Base-by-base conservation (phyloP, 805 yeast genomes). In the Saturnispora ahearnii region DNA sequence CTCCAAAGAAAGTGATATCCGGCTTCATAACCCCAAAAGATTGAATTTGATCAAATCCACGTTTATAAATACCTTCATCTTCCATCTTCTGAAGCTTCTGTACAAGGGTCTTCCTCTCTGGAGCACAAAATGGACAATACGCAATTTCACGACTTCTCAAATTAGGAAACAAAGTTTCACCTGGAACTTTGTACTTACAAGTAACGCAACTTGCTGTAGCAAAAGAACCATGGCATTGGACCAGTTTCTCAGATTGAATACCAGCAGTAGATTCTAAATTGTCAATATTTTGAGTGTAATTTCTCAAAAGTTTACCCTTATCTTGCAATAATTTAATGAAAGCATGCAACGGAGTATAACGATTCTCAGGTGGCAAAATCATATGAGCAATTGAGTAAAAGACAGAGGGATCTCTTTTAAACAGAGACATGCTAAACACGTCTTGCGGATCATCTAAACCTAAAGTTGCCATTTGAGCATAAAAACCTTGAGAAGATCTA, bases 221-320 rank as follows among this genome's bases (percentile, higher is more conserved):
- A 66, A 89, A 89, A 2, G 95, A 86, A 1, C 96, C 96, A 66
- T 89, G 96, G 62, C 96, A 89, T 65, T 88, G 96, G 24, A 89
- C 84, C 54, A 85, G 63, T 57, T 79, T 81, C 7, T 82, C 87
- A 1, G 73, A 65, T 7, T 70, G 63, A 7, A 89, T 73, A 4
- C 96, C 96, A 0, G 86, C 95, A 55, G 79, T 77, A n/a, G 78
- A 76, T 67, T 88, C 96, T 54, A 89, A 64, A 60, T 89, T 87
- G 64, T 89, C 96, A 46, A 89, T 89, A 61, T 89, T 89, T 62
- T 89, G 96, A 1, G 96, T 87, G 64, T 89, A 89, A 62, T 88
- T 87, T 57, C 96, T 74, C 50, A 89, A 65, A 43, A 89, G 71
- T 64, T 85, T 88, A 9, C 83, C 83, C 62, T 83, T 79, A 59